These are phyloP conservation scores for Chaetomium cochliodes DNA, from an alignment of 495 filamentous ascomycete species.

Conservation along the genomic window DNA sequence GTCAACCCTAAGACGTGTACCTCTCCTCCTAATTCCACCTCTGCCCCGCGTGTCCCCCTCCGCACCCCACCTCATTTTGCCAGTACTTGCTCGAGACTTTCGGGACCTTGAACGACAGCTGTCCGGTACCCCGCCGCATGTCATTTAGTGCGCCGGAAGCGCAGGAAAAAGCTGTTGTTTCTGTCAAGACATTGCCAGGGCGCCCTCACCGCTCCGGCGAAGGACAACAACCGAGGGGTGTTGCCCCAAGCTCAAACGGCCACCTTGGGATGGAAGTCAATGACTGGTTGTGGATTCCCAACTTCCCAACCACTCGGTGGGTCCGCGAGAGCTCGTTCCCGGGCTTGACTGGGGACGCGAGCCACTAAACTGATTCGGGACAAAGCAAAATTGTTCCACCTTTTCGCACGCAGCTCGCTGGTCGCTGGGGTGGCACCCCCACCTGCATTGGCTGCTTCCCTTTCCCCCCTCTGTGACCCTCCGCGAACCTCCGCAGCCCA, in stretches of 20 bases:
- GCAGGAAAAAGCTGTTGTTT: slow-evolving; percentile 3
- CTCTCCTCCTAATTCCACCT: slow-evolving; percentile 8
- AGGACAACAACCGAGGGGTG: neutral
- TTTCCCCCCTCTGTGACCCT: too few relatives aligned
- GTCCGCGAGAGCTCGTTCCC: slow-evolving; percentile 19
- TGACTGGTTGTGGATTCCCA: slow-evolving; percentile 23
- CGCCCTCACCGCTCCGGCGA: slow-evolving; percentile 26
- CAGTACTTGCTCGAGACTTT: slow-evolving; percentile 20
- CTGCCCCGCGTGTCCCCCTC: slow-evolving; percentile 31
- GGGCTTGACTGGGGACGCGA: slow-evolving; percentile 23
- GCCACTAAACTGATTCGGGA: slow-evolving; percentile 25
- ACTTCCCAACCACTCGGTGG: slow-evolving; percentile 30
- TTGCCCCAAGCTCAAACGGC: slow-evolving; percentile 12
- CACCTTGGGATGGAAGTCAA: neutral
- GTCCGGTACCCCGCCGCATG: slow-evolving; percentile 10
- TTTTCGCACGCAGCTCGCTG: slow-evolving; percentile 22
- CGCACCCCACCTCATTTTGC: slow-evolving; percentile 21
- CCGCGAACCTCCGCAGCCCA: slow-evolving; percentile 30
- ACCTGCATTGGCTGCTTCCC: slow-evolving; percentile 28
- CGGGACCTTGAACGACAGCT: slow-evolving; percentile 15
- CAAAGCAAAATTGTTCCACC: slow-evolving; percentile 34
- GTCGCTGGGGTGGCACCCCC: slow-evolving; percentile 26
- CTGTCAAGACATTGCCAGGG: slow-evolving; percentile 3
- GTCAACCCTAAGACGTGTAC: slow-evolving; percentile 18
- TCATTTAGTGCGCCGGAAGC: neutral